Base-by-base conservation (phyloP, 2,329 filamentous ascomycete genomes). In the Periconia digitata region DNA sequence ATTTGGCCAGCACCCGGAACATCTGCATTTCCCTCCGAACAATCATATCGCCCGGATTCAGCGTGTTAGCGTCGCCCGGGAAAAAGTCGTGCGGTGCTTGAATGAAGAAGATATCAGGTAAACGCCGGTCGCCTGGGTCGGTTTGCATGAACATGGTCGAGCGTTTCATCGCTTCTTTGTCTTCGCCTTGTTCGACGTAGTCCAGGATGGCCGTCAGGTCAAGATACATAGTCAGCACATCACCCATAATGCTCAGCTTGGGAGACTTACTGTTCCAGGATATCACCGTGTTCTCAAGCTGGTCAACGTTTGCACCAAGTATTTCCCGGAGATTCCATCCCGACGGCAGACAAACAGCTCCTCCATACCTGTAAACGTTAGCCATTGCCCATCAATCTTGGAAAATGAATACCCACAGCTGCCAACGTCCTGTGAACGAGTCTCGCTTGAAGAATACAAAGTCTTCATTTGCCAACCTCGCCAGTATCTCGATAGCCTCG, bases 291-390 rank as follows among this genome's bases (percentile, higher is more conserved):
- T 63, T 65, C 47, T 79, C 76, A 44, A 81, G 68, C 36, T 71
- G 69, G 16, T 74, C 72, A 49, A 81, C 73, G 2, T 74, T 74
- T 56, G 70, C 76, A 20, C 78, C 78, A 38, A 81, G 77, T 21
- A 77, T 71, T 38, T 75, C 67, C 34, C 73, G 62, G 12, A 81
- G 69, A 18, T 72, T 73, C 77, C 78, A 81, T 7, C 79, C 79
- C 0, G 78, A 74, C 1, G 79, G 79, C 53, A 80, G 81, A 5
- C 80, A 64, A 13, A 76, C 81, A 5, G 79, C 78, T 39, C 76
- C 78, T 20, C 78, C 79, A 45, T 73, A 70, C 22, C 76, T 78
- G 47, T 17, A 44, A 16, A 7, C n/a, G 36, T 49, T 29, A 50
- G 40, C 42, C 24, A 15, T 36, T 22, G 15, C 12, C 6, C 8